Evolutionary conservation across 345 rosid genomes (phyloP), one percentile per base, ranked within the genome.

Genomic region (Ceriops decandra): DNA sequence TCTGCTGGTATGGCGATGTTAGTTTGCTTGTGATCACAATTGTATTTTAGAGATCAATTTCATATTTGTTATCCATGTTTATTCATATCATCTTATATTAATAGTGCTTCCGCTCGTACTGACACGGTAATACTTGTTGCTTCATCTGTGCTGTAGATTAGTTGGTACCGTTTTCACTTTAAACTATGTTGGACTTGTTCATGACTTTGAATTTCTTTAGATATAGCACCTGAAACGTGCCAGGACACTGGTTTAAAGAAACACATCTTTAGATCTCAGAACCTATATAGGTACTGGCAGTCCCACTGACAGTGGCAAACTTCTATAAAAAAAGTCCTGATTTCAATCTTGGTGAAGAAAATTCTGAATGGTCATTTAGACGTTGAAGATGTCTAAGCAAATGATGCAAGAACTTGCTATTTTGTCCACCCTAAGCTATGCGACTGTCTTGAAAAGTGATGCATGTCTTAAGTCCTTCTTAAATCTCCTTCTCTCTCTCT

Each of bases 301-400:
- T 67, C 35, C 16, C 46, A 52, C 16, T 56, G 59, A 56, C 17
- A 56, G 16, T 24, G 31, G 11, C 31, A 42, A 56, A 6, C 59
- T 27, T n/a, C 16, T 21, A 56, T 24, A 2, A 13, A 24, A 31
- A 6, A 17, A 0, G 0, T 7, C 9, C 19, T 57, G 13, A 32
- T 17, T 58, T 32, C 26, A 21, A 24, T 72, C 61, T 66, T 52
- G 19, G 7, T 36, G 52, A 56, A 67, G 62, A 51, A 16, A 46
- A 8, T 46, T 54, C 2, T 27, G 58, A 28, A 61, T 36, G 27
- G 5, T 1, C 11, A 8, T 66, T 20, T 52, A 42, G 58, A 36
- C 36, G 33, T 66, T 38, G 30, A 47, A 32, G 64, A 64, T 38
- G 27, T 53, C 5, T 20, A 1, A 19, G 21, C 57, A 26, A 54